Evolutionary conservation across 495 filamentous ascomycete species (phyloP).

Genomic region (Aspergillus incahuasiensis): DNA sequence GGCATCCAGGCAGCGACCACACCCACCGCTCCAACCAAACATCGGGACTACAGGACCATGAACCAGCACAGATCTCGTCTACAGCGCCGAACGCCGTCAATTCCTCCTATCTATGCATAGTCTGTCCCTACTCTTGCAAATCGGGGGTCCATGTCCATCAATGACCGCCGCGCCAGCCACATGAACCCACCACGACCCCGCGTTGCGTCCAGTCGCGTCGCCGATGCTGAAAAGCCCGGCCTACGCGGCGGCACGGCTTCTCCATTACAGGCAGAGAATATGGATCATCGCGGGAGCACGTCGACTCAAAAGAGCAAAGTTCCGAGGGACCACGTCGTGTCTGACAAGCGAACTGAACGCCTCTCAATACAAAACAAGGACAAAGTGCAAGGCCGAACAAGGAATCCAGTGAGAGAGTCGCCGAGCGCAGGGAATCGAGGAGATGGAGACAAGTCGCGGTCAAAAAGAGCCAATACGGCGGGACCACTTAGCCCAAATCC

Average conservation of each 20-base stretch:
- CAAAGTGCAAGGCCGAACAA: slow-evolving; percentile 54
- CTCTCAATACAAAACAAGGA: slow-evolving; percentile 60
- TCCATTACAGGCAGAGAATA: slow-evolving; percentile 31
- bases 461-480: slow-evolving; percentile 30
- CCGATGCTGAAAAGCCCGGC: slow-evolving; percentile 34
- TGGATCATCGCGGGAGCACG: slow-evolving; percentile 34
- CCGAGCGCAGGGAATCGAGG: slow-evolving; percentile 36
- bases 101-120: slow-evolving; percentile 19
- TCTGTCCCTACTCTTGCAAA: slow-evolving; percentile 11
- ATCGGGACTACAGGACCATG: slow-evolving; percentile 1
- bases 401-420: slow-evolving; percentile 61
- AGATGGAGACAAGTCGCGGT: slow-evolving; percentile 41
- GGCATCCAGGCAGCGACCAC: slow-evolving; percentile 27
- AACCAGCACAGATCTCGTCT: not conserved
- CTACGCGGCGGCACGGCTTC: slow-evolving; percentile 28
- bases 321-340: slow-evolving; percentile 30
- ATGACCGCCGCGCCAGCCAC: slow-evolving; percentile 43
- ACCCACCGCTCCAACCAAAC: slow-evolving; percentile 9
- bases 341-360: slow-evolving; percentile 39
- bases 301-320: slow-evolving; percentile 32
- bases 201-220: slow-evolving; percentile 42
- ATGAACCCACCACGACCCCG: slow-evolving; percentile 45
- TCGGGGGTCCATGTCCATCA: slow-evolving; percentile 41
- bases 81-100: not conserved
- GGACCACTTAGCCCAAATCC: slow-evolving; percentile 42